Percentiles rank a stretch among this genome's conserved stretches.
Conservation (phyloP, 2,329 filamentous ascomycete species). For the Kalmusia sp. region DNA sequence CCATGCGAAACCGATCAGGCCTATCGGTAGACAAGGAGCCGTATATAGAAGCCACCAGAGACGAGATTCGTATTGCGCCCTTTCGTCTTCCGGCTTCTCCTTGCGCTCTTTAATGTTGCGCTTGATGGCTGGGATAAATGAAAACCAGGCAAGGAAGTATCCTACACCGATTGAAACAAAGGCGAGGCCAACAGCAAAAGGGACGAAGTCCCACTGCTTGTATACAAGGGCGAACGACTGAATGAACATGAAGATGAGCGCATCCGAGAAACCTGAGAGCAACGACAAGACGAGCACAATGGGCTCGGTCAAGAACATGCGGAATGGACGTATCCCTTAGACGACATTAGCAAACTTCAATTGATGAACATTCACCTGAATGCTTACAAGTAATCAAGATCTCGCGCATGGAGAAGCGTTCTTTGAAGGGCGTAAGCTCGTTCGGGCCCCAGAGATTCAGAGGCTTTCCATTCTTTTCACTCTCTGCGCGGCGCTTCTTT, state of each 20-base stretch:
- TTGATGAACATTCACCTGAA: not conserved
- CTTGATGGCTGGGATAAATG: slow-evolving; percentile 63
- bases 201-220: slow-evolving; percentile 69
- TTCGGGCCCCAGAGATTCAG: slow-evolving; percentile 75
- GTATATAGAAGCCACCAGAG: slow-evolving; percentile 71
- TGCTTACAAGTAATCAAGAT: slow-evolving; percentile 52
- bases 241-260: slow-evolving; percentile 80
- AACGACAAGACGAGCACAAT: slow-evolving; percentile 76
- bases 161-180: slow-evolving; percentile 68
- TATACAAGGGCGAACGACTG: slow-evolving; percentile 75
- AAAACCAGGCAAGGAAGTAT: slow-evolving; percentile 69
- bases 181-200: slow-evolving; percentile 64
- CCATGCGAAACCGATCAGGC: slow-evolving; percentile 75
- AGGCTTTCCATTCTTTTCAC: slow-evolving; percentile 64
- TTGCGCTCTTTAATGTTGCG: slow-evolving; percentile 43
- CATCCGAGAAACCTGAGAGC: slow-evolving; percentile 77
- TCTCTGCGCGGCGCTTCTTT: slow-evolving; percentile 72
- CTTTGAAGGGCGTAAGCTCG: slow-evolving; percentile 61
- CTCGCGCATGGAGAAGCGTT: slow-evolving; percentile 47
- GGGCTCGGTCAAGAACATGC: slow-evolving; percentile 77
- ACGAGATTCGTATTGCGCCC: slow-evolving; percentile 57
- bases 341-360: not conserved
- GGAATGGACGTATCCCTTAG: slow-evolving; percentile 65
- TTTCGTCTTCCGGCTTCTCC: slow-evolving; percentile 36
- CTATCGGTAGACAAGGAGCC: slow-evolving; percentile 69